Evolutionary conservation across 306 rosid genomes (phyloP), one percentile per base, ranked within the genome.

Genomic region (Oxytropis ochrocephala): DNA sequence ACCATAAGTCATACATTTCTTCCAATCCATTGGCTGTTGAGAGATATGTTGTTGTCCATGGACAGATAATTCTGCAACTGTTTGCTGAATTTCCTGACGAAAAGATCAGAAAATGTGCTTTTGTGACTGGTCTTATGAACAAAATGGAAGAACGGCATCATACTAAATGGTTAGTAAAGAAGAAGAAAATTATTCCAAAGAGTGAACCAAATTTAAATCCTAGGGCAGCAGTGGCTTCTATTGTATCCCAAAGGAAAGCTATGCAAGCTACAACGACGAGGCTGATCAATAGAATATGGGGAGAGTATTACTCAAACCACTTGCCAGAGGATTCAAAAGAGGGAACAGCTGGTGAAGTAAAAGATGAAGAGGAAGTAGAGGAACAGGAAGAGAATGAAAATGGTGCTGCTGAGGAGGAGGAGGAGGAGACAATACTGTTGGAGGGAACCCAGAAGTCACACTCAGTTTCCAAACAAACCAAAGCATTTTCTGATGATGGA

Each of bases 101-200:
- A 1, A 75, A 76, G 78, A 83, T 94, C 46, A 88, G 75, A 76
- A 91, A 76, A 72, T 91, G 83, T 76, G 75, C 99, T 41, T 94
- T 94, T 80, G 87, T 94, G 74, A 62, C 77, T 10, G 95, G 97
- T 61, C 97, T 94, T 33, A 2, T 59, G 33, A 80, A 64, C 17
- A 90, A 90, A 80, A 94, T 94, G 97, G 98, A 94, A 83, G 94
- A 63, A 76, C 83, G 96, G 7, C 97, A 79, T 85, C 98, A 94
- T 77, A 94, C 98, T 32, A 94, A 90, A 80, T 94, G 99, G 99
- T 58, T 87, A 36, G 84, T 94, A 55, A 91, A 85, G 77, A 82
- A 84, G 55, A 87, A 84, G 81, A 86, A 83, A 67, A 27, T 78
- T 41, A 8, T 81, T 50, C 85, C 81, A 1, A 78, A 76, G 84